Evolutionary conservation across 2,329 filamentous ascomycete species (phyloP), one percentile per base, ranked within the genome.

Genomic region (Rachicladosporium sp.): DNA sequence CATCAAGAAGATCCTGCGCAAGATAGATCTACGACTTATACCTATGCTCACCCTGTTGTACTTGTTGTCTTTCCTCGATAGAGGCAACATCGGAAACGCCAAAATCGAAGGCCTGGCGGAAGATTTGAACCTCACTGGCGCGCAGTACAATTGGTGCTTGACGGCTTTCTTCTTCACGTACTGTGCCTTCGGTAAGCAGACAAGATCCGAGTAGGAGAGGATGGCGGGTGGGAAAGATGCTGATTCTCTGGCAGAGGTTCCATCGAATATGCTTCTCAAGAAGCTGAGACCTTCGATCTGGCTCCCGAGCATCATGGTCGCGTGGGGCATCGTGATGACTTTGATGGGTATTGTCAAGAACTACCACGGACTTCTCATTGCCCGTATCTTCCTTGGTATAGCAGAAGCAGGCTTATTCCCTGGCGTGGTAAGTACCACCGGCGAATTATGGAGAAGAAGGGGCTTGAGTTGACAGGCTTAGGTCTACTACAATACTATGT

Each of bases 181-280:
- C 68, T 93, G 7, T 83, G 81, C 31, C 80, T 93, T 50, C 93
- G 93, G 65, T 93, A 93, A 63, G 70, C 93, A 36, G 86, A 82
- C 1, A 93, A 93, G 57, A 3, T 19, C 7, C 6, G 23, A 6
- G 4, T 27, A 8, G 23, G 23, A 27, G 23, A 27, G 23, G 7
- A 8, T 27, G 4, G 23, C 23, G 7, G 7, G 7, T 8, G 7
- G 23, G 23, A 6, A 8, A 27, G 6, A 27, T 27, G 23, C 23
- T 27, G 4, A 27, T 8, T 27, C 7, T 27, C 6, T 8, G 5
- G 23, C 23, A 27, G 85, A 67, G 31, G 56, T 56, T 19, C 49
- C 51, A 4, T 59, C 62, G 33, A 67, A 67, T 47, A 66, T 69
- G 64, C 52, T 68, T 37, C 56, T 68, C 43, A 66, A 62, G 62